Base-by-base conservation (phyloP, 2,329 filamentous ascomycete species). In the Dactylellina haptotyla region DNA sequence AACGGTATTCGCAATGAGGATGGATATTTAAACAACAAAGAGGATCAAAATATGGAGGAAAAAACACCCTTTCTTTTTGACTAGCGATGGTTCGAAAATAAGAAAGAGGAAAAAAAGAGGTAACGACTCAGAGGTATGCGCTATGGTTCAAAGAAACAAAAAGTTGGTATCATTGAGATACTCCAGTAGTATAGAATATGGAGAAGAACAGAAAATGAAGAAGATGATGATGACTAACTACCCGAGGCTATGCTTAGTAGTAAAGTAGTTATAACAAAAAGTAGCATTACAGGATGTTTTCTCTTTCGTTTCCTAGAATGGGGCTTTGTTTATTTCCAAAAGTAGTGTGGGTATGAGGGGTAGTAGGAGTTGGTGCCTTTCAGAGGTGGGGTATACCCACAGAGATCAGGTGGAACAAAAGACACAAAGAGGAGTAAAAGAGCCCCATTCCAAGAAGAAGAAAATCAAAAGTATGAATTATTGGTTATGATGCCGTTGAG, bases 401-500 rank as follows among this genome's bases (percentile, higher is more conserved):
- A n/a, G n/a, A n/a, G n/a, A n/a, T n/a, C n/a, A n/a, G n/a, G n/a
- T n/a, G n/a, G n/a, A n/a, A n/a, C n/a, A n/a, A n/a, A n/a, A n/a
- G n/a, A n/a, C n/a, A n/a, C n/a, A n/a, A n/a, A n/a, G n/a, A n/a
- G n/a, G n/a, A n/a, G n/a, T n/a, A n/a, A n/a, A n/a, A n/a, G n/a
- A n/a, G n/a, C n/a, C n/a, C n/a, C n/a, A n/a, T n/a, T n/a, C n/a
- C n/a, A n/a, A n/a, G n/a, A n/a, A n/a, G n/a, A n/a, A n/a, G n/a
- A n/a, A n/a, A n/a, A n/a, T n/a, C 12, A 4, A 14, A n/a, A 18
- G 14, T 23, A 18, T 41, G 30, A 54, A 39, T 39, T 54, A 54
- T 39, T 20, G 32, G 53, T 41, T 57, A 30, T 57, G 23, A 57
- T 57, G 34, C 53, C 53, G 23, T 57, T 14, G 25, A n/a, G 10